phyloP scores from a whole-genome alignment of 148 eudicot genomes.

The Camellia lanceoleosa region DNA sequence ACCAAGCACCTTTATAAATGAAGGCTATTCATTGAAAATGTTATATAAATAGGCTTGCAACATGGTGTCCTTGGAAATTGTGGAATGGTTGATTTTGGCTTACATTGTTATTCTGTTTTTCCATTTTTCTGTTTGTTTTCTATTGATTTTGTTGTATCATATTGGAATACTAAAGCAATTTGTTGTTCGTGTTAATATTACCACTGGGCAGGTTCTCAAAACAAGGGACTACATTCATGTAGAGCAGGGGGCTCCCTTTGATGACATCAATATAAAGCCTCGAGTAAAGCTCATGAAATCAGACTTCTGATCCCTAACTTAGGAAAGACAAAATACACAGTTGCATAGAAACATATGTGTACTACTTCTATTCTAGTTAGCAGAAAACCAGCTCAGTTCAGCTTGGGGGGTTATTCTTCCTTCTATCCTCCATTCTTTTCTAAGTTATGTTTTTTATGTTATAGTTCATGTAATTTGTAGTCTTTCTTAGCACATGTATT shows the following conservation, averaged over 20 bases:
- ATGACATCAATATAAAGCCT: constrained; percentile 67
- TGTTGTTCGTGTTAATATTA: not conserved
- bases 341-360: constrained; percentile 27
- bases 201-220: constrained; percentile 68
- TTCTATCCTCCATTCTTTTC: constrained; percentile 36
- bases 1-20: too few relatives aligned
- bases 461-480: constrained; percentile 20
- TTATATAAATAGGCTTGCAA: too few relatives aligned
- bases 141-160: not conserved
- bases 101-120: not conserved
- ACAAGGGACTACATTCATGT: constrained; percentile 85
- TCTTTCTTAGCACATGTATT: constrained; percentile 3
- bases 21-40: too few relatives aligned
- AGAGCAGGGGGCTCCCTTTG: constrained; percentile 55
- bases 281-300: constrained; percentile 71
- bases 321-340: constrained; percentile 10
- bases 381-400: constrained; percentile 26
- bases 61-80: not conserved
- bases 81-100: too few relatives aligned
- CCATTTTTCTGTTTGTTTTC: not conserved
- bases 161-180: not conserved
- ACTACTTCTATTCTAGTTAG: constrained; percentile 28
- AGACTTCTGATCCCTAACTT: constrained; percentile 41
- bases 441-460: constrained; percentile 17
- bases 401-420: constrained; percentile 13